These are phyloP conservation scores for Colletotrichum echinochloae DNA, from an alignment of 2,329 filamentous ascomycete genomes.

Conservation along the genomic window DNA sequence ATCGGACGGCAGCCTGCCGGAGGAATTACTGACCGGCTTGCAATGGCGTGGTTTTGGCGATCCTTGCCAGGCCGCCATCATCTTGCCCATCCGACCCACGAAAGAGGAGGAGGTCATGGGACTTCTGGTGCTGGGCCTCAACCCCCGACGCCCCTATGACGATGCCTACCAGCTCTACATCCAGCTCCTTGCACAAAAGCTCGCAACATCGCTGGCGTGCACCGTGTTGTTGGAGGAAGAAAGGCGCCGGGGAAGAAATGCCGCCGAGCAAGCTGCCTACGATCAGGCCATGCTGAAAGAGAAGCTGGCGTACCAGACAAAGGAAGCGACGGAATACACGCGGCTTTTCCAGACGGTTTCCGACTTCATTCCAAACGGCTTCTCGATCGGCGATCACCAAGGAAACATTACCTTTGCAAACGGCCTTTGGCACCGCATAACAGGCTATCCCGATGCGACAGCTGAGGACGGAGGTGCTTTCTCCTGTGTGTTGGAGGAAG, in stretches of 20 bases:
- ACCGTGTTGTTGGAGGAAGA: conserved; percentile 79
- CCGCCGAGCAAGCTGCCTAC: conserved; percentile 72
- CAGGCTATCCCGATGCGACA: conserved; percentile 55
- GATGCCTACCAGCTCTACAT: conserved; percentile 79
- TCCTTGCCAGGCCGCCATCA: conserved; percentile 72
- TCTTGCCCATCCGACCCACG: conserved; percentile 76
- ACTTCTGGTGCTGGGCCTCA: conserved; percentile 76
- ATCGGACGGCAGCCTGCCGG: conserved; percentile 66
- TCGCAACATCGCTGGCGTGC: conserved; percentile 76
- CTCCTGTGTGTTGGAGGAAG: conserved; percentile 60
- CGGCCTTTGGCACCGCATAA: conserved; percentile 71
- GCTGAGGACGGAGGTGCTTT: conserved; percentile 53
- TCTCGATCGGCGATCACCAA: conserved; percentile 75
- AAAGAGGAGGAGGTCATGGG: conserved; percentile 75
- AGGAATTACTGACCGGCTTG: conserved; percentile 68
- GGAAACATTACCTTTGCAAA: conserved; percentile 79
- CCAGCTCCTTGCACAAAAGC: conserved; percentile 64
- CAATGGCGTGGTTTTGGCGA: conserved; percentile 74
- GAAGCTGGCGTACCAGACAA: conserved; percentile 69
- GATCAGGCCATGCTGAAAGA: conserved; percentile 75
- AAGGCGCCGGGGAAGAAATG: conserved; percentile 65
- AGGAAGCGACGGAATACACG: conserved; percentile 65
- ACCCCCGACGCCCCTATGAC: conserved; percentile 78
- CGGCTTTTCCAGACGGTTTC: conserved; percentile 77
- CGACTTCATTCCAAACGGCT: conserved; percentile 79